Evolutionary conservation across 257 asterid genomes (phyloP), one percentile per base, ranked within the genome.

Genomic region (Rhazya stricta): DNA sequence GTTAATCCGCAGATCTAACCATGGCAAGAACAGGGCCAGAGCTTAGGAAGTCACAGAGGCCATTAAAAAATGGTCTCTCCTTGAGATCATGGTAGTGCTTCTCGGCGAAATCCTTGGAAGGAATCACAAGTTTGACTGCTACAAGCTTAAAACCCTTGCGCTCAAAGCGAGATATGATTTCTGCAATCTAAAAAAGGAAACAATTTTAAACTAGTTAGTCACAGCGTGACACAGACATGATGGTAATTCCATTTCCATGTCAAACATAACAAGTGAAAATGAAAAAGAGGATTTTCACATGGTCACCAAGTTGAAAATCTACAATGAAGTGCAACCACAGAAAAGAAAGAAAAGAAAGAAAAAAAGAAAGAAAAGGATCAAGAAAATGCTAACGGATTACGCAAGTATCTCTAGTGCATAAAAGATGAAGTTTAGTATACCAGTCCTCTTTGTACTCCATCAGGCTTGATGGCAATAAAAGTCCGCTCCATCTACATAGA

Each of bases 361-460:
- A n/a, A n/a, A n/a, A 32, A 43, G 5, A 72, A 42, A 21, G 34
- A 56, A 57, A 73, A 15, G 36, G 72, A 32, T 48, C 67, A 74
- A 75, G 39, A 50, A 66, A 63, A 51, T 25, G 57, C 37, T 37
- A 69, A 69, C 5, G 46, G 67, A 27, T 43, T 21, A 68, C 11
- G 1, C 54, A 78, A 61, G 46, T 80, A 73, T 51, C 25, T 67
- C 56, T 27, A 29, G n/a, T 13, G 65, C 46, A 66, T 25, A 66
- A 51, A 15, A 70, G 80, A 60, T 48, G 56, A 41, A 15, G 71
- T 54, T 68, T 9, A 56, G 56, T 29, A 42, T 77, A 95, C 99
- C 99, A 95, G 81, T 75, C 97, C 98, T 84, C 99, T 91, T 77
- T 95, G 99, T 75, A 93, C 98, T 78, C 99, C 99, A 87, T 92